Base-by-base conservation (phyloP, 768 basidiomycete species). In the Scleroderma citrinum region DNA sequence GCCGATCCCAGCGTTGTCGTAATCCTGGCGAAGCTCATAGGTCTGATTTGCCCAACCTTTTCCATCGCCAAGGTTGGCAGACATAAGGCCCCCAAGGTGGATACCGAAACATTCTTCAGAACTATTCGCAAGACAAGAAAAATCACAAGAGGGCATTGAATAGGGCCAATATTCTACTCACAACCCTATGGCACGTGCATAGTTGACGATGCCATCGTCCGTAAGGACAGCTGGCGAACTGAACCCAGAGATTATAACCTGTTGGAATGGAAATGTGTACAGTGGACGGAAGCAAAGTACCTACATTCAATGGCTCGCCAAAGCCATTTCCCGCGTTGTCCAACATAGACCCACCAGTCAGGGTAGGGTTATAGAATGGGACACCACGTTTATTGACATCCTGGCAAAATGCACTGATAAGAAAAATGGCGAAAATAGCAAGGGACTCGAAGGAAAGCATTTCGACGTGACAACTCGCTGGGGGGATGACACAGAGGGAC, bases 231-330 rank as follows among this genome's bases (percentile, higher is more conserved):
- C 67, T 0, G 77, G 66, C 7, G 81, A 82, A 57, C 83, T 85
- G 36, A 73, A 56, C 0, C 77, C 82, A 2, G 85, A 87, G 47
- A 87, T 75, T 53, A 87, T 84, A 40, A 86, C 72, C 75, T 76
- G 37, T 3, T 10, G 11, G 14, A 21, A 16, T 31, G n/a, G n/a
- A 19, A 31, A 35, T 38, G 37, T 16, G 13, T 41, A 43, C 13
- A 26, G 2, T 13, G 35, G 17, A 45, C 43, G 32, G 36, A 19
- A n/a, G 24, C 23, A 6, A 19, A 4, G 6, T 12, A 29, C 50
- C 31, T 19, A 73, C 77, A 62, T 82, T 71, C 56, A 78, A 51
- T 12, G 74, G 70, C 60, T 70, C 72, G 11, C 71, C 77, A 4
- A 68, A 60, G 43, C 71, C 72, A 20, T 62, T 42, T 12, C 61